These are phyloP conservation scores for Talaromyces rugulosus DNA, from an alignment of 2,329 filamentous ascomycete genomes.

Conservation along the genomic window DNA sequence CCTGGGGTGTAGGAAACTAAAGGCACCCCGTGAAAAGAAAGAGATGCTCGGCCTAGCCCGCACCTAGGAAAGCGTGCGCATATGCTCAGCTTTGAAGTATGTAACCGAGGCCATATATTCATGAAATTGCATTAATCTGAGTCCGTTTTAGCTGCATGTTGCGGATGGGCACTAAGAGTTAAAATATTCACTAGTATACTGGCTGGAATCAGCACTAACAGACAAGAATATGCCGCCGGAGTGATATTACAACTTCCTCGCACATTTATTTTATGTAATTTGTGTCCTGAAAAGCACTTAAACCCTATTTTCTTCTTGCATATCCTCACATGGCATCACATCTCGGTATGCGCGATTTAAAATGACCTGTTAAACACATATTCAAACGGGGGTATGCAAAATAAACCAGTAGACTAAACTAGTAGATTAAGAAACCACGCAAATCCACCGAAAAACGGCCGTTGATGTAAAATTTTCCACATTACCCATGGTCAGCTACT, in stretches of 20 bases:
- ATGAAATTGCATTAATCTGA: not conserved
- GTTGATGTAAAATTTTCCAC: no score
- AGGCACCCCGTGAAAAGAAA: no score
- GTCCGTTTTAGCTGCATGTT: not conserved
- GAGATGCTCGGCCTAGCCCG: no score
- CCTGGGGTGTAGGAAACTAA: no score
- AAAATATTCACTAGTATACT: not conserved
- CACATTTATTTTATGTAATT: not conserved
- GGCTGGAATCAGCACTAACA: not conserved
- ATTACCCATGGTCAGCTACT: not conserved
- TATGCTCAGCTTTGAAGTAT: not conserved
- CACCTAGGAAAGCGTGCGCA: not conserved
- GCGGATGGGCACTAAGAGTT: not conserved
- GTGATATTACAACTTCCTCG: not conserved
- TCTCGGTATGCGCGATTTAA: not conserved
- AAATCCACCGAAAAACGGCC: no score
- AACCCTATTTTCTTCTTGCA: not conserved
- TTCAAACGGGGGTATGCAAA: no score
- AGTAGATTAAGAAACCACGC: no score
- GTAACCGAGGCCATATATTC: not conserved
- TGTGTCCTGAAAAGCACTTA: not conserved
- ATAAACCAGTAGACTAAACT: no score
- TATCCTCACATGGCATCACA: not conserved
- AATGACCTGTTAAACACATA: not conserved
- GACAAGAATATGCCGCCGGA: not conserved